phyloP scores from a whole-genome alignment of 208 protist genomes.

The Pavlovales sp. region DNA sequence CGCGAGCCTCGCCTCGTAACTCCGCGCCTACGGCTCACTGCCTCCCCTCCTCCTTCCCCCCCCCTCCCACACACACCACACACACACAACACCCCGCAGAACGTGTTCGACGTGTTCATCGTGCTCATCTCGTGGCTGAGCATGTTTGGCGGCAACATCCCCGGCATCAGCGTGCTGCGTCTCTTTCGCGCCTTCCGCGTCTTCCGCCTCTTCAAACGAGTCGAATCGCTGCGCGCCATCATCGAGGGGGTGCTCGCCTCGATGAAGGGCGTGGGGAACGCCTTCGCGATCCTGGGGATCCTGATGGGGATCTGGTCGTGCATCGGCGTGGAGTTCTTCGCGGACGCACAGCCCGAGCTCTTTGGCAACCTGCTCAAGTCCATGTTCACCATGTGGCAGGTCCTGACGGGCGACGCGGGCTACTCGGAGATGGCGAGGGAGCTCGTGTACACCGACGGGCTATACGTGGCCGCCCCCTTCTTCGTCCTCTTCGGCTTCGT shows the following conservation, averaged over 20 bases:
- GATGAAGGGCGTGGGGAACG: background rate
- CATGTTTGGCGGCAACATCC: background rate
- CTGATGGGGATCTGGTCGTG: constrained; percentile 23
- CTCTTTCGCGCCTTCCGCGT: constrained; percentile 10
- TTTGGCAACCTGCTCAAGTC: background rate
- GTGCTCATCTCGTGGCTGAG: background rate
- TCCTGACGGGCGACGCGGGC: background rate
- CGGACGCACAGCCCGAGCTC: background rate
- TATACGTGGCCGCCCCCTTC: background rate
- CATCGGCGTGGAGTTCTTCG: constrained; percentile 26
- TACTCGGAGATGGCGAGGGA: background rate
- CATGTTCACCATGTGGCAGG: constrained; percentile 20
- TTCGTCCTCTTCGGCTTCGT: background rate
- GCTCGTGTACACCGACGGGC: background rate
- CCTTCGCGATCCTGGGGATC: background rate
- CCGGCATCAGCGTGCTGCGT: background rate
- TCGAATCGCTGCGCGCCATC: constrained; percentile 8
- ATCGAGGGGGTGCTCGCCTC: background rate
- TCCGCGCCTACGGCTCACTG: no score
- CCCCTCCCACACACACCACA: no score
- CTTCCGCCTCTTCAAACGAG: constrained; percentile 32
- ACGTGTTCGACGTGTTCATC: constrained; percentile 14
- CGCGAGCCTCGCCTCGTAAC: no score
- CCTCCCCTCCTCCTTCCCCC: no score
- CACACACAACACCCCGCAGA: background rate